Conservation (phyloP, 257 asterid species). For the Fraxinus cuspidata region DNA sequence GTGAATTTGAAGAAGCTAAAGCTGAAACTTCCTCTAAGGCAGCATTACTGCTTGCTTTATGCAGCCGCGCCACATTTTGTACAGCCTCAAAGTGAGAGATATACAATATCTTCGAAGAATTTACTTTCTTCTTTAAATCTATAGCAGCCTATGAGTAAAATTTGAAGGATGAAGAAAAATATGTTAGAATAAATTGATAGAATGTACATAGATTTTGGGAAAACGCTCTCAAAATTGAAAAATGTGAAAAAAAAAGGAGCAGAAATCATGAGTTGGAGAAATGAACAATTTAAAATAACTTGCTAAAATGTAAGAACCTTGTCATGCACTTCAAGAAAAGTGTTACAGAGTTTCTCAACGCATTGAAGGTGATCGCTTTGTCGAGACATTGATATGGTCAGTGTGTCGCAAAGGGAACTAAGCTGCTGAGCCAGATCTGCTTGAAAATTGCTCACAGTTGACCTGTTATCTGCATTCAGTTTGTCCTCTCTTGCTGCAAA, state of each 20-base stretch:
- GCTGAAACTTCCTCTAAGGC: conserved; percentile 66
- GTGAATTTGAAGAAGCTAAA: conserved; percentile 53
- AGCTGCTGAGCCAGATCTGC: conserved; percentile 65
- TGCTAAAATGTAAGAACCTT: conserved; percentile 41
- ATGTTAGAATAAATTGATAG: neutral
- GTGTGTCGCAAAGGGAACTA: conserved; percentile 52
- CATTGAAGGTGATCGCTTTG: conserved; percentile 66
- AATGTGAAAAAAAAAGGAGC: neutral
- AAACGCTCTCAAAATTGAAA: neutral
- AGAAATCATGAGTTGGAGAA: neutral
- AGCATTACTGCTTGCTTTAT: conserved; percentile 66
- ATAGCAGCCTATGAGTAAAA: conserved; percentile 47
- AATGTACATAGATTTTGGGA: neutral
- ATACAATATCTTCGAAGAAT: conserved; percentile 55
- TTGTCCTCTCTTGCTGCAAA: conserved; percentile 75
- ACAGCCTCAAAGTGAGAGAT: conserved; percentile 77
- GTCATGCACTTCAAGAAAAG: conserved; percentile 61
- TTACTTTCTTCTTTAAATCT: conserved; percentile 60
- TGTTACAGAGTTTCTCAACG: conserved; percentile 65
- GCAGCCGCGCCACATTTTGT: conserved; percentile 71
- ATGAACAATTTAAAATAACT: conserved; percentile 11
- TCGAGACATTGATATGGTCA: conserved; percentile 55
- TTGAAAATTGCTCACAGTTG: conserved; percentile 59
- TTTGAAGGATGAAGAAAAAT: neutral
- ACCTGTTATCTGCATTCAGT: conserved; percentile 65